These are phyloP conservation scores for Cajanus cajan DNA, from an alignment of 306 rosid species.

Conservation along the genomic window DNA sequence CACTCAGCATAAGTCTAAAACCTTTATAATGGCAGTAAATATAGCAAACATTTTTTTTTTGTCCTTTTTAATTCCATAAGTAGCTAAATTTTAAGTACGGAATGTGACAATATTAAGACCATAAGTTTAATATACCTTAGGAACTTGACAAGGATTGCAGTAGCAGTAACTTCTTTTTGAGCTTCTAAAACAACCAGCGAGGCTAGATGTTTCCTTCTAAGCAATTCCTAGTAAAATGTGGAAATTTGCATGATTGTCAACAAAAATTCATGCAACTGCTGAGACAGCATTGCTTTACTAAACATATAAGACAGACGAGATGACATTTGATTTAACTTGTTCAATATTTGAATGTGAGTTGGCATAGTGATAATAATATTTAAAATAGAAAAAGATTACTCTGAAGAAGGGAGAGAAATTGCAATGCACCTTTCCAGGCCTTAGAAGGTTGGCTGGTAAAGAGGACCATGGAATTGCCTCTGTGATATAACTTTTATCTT, in stretches of 20 bases:
- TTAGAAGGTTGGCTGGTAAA: conserved; percentile 51
- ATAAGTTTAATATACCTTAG: background rate
- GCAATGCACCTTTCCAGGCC: conserved; percentile 59
- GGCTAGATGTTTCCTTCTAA: background rate
- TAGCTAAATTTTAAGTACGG: background rate
- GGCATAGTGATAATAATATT: background rate
- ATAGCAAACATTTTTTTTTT: background rate
- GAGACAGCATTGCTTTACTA: background rate
- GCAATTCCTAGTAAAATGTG: background rate
- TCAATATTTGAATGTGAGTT: background rate
- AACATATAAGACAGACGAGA: background rate
- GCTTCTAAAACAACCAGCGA: background rate
- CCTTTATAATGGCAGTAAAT: background rate
- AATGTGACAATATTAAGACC: background rate
- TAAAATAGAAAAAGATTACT: background rate
- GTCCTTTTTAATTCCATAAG: background rate
- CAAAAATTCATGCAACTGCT: background rate
- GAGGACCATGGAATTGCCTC: conserved; percentile 11
- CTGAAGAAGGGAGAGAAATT: background rate
- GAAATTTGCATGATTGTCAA: background rate
- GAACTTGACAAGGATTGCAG: background rate
- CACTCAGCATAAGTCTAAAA: background rate
- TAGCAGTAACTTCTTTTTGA: background rate
- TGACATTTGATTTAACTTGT: background rate
- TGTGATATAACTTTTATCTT: background rate